phyloP scores from a whole-genome alignment of 228 moss, liverwort and hornwort genomes.

The Sphagnum fallax region DNA sequence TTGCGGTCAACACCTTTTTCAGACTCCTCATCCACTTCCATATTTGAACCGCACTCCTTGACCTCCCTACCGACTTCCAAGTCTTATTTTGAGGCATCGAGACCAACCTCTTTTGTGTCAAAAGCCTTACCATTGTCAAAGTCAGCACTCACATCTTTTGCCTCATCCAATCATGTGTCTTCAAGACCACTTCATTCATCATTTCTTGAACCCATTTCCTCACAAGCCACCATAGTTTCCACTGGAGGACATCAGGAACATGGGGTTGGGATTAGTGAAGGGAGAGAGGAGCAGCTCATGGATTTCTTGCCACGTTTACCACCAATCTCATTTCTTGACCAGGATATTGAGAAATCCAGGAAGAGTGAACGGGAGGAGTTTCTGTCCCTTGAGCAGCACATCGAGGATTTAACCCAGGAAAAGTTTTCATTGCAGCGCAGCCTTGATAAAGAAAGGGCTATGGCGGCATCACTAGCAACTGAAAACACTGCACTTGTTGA shows the following conservation, averaged over 20 bases:
- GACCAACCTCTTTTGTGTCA: too few species aligned
- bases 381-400: slow-evolving; percentile 74
- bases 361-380: slow-evolving; percentile 41
- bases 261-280: background rate
- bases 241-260: background rate
- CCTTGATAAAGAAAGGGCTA: slow-evolving; percentile 37
- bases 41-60: too few species aligned
- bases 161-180: background rate
- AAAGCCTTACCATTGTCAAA: too few species aligned
- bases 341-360: background rate
- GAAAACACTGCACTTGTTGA: slow-evolving; percentile 79
- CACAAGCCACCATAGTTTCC: background rate
- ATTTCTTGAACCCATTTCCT: background rate
- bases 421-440: slow-evolving; percentile 74
- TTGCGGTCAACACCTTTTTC: too few species aligned
- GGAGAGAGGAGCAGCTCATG: background rate
- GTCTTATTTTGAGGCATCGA: too few species aligned
- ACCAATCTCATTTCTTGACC: background rate
- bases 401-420: slow-evolving; percentile 94
- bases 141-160: too few species aligned
- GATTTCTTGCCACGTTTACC: background rate
- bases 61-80: too few species aligned
- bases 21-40: too few species aligned
- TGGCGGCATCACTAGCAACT: slow-evolving; percentile 70
- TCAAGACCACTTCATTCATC: background rate